Percentiles rank a stretch among this genome's conserved stretches.
phyloP scores from a whole-genome alignment of 805 yeast species.

The Suhomyces tanzawaensis region DNA sequence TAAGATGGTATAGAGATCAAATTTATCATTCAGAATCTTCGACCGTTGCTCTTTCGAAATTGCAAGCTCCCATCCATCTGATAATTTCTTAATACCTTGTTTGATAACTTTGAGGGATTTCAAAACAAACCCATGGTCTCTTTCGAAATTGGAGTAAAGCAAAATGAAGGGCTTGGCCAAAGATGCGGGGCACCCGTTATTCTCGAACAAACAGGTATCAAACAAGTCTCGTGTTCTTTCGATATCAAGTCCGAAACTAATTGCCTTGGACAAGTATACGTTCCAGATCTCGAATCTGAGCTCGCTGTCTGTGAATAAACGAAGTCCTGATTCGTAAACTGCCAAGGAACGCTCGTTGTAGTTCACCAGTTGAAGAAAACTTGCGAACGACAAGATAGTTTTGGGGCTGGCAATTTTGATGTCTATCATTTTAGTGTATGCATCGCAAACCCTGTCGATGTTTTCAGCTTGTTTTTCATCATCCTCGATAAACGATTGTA shows the following conservation, averaged over 20 bases:
- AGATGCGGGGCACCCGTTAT: conserved; percentile 39
- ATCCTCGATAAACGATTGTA: conserved; percentile 53
- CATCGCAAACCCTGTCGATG: conserved; percentile 16
- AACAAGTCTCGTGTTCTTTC: conserved; percentile 63
- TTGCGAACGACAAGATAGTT: conserved; percentile 64
- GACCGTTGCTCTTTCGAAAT: not conserved
- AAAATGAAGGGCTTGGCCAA: conserved; percentile 49
- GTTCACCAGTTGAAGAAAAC: conserved; percentile 49
- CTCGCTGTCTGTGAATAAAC: conserved; percentile 56
- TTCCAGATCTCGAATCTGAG: conserved; percentile 65
- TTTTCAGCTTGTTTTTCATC: conserved; percentile 15
- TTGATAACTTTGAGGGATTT: conserved; percentile 38
- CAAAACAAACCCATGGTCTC: conserved; percentile 47
- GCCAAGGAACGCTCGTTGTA: conserved; percentile 50
- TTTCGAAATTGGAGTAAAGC: conserved; percentile 63
- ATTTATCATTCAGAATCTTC: conserved; percentile 17
- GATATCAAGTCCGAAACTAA: conserved; percentile 18
- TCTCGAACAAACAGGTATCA: conserved; percentile 53
- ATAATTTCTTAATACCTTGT: conserved; percentile 13
- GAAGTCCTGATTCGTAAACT: conserved; percentile 69
- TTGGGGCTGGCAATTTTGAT: conserved; percentile 68
- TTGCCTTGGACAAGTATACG: conserved; percentile 55
- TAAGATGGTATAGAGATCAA: conserved; percentile 17
- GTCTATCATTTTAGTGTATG: conserved; percentile 29
- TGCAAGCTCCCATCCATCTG: not conserved